These are phyloP conservation scores for Chaetomidium leptoderma DNA, from an alignment of 495 filamentous ascomycete genomes.

Conservation along the genomic window DNA sequence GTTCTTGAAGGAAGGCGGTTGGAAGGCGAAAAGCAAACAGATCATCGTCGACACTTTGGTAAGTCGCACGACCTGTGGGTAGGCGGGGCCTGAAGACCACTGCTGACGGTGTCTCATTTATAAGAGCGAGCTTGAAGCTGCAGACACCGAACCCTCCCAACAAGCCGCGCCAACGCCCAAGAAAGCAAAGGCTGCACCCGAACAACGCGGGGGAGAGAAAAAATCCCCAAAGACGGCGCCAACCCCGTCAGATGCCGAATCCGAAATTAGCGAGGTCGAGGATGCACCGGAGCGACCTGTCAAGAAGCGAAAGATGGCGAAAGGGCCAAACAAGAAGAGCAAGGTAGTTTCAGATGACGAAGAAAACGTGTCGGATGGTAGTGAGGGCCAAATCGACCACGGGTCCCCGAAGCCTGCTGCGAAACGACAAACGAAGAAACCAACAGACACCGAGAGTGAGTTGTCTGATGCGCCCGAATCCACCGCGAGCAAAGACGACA, in stretches of 20 bases:
- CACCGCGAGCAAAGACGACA: slow-evolving; percentile 30
- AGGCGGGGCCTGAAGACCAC: no score
- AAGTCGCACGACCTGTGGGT: slow-evolving; percentile 31
- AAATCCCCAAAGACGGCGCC: slow-evolving; percentile 36
- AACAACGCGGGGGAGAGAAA: slow-evolving; percentile 19
- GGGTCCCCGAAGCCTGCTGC: not conserved
- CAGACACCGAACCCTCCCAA: not conserved
- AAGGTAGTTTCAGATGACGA: slow-evolving; percentile 36
- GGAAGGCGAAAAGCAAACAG: slow-evolving; percentile 76
- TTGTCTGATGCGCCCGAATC: slow-evolving; percentile 21
- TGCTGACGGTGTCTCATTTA: not conserved
- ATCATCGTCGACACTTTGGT: slow-evolving; percentile 70
- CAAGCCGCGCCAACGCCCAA: slow-evolving; percentile 14
- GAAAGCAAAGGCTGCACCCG: no score
- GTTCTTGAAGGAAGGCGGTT: slow-evolving; percentile 64
- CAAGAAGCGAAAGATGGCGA: slow-evolving; percentile 36
- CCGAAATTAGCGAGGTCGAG: slow-evolving; percentile 19
- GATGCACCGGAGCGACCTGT: slow-evolving; percentile 10
- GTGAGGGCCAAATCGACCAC: not conserved
- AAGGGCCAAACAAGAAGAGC: slow-evolving; percentile 33
- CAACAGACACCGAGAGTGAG: slow-evolving; percentile 8
- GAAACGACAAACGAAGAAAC: not conserved
- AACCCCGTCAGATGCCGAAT: slow-evolving; percentile 27
- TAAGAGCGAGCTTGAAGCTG: slow-evolving; percentile 5
- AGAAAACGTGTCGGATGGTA: slow-evolving; percentile 29